Evolutionary conservation across 371 early-diverging fungal genomes (phyloP), one percentile per base, ranked within the genome.

Genomic region (Choanephora cucurbitarum): DNA sequence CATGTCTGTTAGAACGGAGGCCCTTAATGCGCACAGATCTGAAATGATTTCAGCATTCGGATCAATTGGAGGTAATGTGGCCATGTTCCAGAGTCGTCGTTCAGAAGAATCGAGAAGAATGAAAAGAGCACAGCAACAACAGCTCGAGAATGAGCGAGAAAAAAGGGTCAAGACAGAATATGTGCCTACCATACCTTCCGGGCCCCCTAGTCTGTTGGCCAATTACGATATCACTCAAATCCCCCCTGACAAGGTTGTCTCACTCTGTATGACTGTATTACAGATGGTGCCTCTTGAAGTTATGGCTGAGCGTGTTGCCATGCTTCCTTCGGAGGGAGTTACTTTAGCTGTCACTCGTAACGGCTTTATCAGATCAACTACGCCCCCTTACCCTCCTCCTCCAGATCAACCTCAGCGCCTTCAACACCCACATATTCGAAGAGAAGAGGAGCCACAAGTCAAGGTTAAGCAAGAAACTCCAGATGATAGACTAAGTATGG

Each of bases 181-280:
- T 31, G 43, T 55, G 13, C 46, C 59, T 17, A 52, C 52, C 24
- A 41, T 63, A 45, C 62, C 60, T 18, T 34, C 42, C 14, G 23
- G 50, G 8, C 47, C 34, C 18, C 65, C 64, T 59, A 51, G 64
- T 7, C 7, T 28, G 28, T 49, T 71, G 17, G 59, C 58, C 5
- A 65, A 64, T 24, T 73, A 75, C 42, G 73, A 75, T 60, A 63
- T 73, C n/a, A 67, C 72, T 10, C 58, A 66, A 7, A 33, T 79
- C 14, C 75, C 79, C n/a, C 40, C 73, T 41, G 24, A 44, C 3
- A 62, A 62, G 18, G 65, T 79, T 13, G 68, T 73, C 18, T 65
- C 67, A 33, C 45, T 79, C 14, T 73, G 73, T 47, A 61, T 75
- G 55, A 67, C 73, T 8, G 69, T 70, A 5, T 51, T 79, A n/a